Evolutionary conservation across 257 asterid species (phyloP), one percentile per base, ranked within the genome.

Genomic region (Rehmannia glutinosa): DNA sequence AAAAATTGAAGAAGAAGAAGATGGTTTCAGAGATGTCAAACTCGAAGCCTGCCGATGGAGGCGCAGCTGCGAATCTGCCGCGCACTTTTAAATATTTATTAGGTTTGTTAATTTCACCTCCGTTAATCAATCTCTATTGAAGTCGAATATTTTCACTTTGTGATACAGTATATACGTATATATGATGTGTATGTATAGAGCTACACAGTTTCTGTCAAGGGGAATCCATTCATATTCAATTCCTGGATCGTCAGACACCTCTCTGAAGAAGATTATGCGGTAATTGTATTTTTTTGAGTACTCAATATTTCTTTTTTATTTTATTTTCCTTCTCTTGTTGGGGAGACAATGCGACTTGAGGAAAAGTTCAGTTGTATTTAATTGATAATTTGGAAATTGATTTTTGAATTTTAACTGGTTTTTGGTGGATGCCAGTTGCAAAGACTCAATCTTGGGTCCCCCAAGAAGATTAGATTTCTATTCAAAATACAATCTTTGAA

Each of bases 161-260:
- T 64, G 4, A 3, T 7, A 17, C n/a, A 3, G 55, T 47, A 20
- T 68, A 66, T 45, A 32, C 30, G 25, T 20, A 47, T 7, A 11
- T n/a, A 63, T 30, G 9, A 4, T 72, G 52, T 71, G 51, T 54
- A 19, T 75, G 56, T 80, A 72, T 71, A 94, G n/a, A n/a, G 97
- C 97, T 42, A 91, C 97, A 13, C 99, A 94, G 82, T 85, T 94
- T 56, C 77, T 91, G 71, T 85, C 97, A 1, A 85, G 99, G 77
- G 97, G 96, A 75, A 91, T 94, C 58, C 97, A 0, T 94, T 91
- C 84, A 71, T 94, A 42, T 88, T 94, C 90, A 94, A 91, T 73
- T 82, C 96, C 12, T 91, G 97, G 99, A 85, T 91, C 46, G 90
- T 94, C 58, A 81, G 97, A 43, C 97, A 84, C 78, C 87, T 91